Conservation (phyloP, 805 yeast species). For the Myxozyma vanderwaltii region DNA sequence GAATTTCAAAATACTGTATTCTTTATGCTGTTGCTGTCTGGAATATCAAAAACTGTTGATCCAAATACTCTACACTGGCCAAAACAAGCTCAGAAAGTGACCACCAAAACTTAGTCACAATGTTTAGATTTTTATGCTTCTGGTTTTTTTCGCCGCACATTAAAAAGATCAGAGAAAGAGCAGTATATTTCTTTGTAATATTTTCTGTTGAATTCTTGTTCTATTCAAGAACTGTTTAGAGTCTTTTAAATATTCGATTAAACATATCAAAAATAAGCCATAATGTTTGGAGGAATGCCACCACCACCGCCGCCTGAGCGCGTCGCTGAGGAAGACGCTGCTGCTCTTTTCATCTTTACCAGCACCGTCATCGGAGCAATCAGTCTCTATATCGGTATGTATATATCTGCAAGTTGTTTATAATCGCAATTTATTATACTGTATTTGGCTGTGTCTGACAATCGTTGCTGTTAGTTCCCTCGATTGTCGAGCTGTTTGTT, state of each 20-base stretch:
- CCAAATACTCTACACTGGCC: too few relatives aligned
- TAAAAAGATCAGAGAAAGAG: too few relatives aligned
- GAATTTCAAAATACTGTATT: not conserved
- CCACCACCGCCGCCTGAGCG: constrained; percentile 47
- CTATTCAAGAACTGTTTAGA: too few relatives aligned
- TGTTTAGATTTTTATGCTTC: not conserved
- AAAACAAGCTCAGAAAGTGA: not conserved
- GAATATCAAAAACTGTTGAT: too few relatives aligned
- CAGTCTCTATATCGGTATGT: constrained; percentile 46
- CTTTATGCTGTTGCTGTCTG: too few relatives aligned
- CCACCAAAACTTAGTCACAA: not conserved
- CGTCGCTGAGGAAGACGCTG: constrained; percentile 40
- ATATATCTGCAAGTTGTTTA: constrained; percentile 9
- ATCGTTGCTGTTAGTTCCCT: constrained; percentile 21
- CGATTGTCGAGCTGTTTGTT: constrained; percentile 21
- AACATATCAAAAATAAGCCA: not conserved
- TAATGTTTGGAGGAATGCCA: constrained; percentile 45
- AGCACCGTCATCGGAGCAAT: constrained; percentile 42
- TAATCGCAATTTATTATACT: too few relatives aligned
- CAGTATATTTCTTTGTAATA: too few relatives aligned
- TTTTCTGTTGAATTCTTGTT: too few relatives aligned
- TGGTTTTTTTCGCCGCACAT: not conserved
- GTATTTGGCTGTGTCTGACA: too few relatives aligned
- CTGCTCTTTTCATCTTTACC: constrained; percentile 39
- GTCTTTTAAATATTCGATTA: too few relatives aligned